Evolutionary conservation across 768 basidiomycete species (phyloP), one percentile per base, ranked within the genome.

Genomic region (Clitopilus hobsonii): DNA sequence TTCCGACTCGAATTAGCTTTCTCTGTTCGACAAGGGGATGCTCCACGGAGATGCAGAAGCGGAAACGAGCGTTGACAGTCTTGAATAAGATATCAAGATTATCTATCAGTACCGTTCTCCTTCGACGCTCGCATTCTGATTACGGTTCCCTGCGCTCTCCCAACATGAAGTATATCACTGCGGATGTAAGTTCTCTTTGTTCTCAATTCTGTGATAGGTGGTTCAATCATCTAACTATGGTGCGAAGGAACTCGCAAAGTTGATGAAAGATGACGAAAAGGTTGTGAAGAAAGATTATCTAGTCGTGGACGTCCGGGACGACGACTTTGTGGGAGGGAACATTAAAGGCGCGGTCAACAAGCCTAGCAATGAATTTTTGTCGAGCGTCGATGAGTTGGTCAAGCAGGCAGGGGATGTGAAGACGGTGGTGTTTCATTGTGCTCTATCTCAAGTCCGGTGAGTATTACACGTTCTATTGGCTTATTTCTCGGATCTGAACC

Each of bases 261-360:
- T 90, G 56, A 84, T 92, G 60, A 91, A 86, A 69, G 82, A 80
- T 63, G 78, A 76, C 54, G 41, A 45, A 10, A 84, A 84, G 62
- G 70, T 73, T 27, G 71, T 81, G 6, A 69, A 74, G 62, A 81
- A 82, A 65, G 89, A 92, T 65, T 93, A 85, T 65, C 67, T 86
- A 26, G 78, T 94, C 41, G 80, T 94, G 36, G 91, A 94, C 66
- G 91, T 94, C 27, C 85, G 91, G n/a, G 91, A 91, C 66, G 81
- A 85, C 54, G 91, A 94, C 60, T 89, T 77, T 68, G 73, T 65
- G 10, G 91, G 91, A 60, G 91, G 91, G 30, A 87, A 93, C 65
- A 90, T 94, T 67, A 83, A 78, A 60, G 77, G 80, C 57, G 76
- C 81, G 38, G 63, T 80, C 55, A 82, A 89, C 63, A 64, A 76